A percentile compares a stretch with the other conserved stretches of the same genome.
phyloP scores from a whole-genome alignment of 169 alveolate genomes.

The Plasmodium knowlesi region DNA sequence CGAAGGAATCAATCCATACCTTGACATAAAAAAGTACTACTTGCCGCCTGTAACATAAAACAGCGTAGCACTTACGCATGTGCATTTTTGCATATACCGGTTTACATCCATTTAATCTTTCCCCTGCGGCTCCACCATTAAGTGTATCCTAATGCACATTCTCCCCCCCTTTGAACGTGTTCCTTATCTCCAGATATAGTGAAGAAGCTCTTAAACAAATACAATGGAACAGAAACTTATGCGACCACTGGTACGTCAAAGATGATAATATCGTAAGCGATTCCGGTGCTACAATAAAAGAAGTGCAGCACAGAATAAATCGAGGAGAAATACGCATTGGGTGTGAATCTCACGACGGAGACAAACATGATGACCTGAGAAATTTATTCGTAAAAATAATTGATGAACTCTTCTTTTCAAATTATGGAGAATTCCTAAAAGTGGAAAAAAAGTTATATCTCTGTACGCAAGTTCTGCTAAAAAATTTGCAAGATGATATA shows the following conservation, averaged over 20 bases:
- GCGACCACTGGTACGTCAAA: neutral
- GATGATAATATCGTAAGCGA: constrained; percentile 8
- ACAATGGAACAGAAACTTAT: constrained; percentile 10
- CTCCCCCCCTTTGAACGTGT: too few species aligned
- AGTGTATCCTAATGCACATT: neutral
- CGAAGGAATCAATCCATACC: neutral
- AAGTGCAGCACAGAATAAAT: constrained; percentile 10
- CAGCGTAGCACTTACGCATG: neutral
- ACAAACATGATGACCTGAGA: neutral
- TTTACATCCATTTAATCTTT: neutral
- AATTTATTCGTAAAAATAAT: constrained; percentile 1
- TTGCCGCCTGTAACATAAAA: neutral
- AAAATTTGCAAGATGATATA: neutral
- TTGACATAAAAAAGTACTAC: neutral
- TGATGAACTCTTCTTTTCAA: constrained; percentile 4
- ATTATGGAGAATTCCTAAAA: neutral
- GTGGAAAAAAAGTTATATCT: constrained; percentile 9
- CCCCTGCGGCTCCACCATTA: neutral
- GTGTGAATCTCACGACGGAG: neutral
- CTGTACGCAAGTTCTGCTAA: neutral
- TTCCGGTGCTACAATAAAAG: neutral
- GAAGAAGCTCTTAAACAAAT: neutral
- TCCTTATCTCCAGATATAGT: neutral
- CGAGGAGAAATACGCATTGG: constrained; percentile 18
- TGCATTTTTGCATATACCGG: neutral